Evolutionary conservation across 176 grass and related monocot genomes (phyloP).

Genomic region (Microstegium vimineum): DNA sequence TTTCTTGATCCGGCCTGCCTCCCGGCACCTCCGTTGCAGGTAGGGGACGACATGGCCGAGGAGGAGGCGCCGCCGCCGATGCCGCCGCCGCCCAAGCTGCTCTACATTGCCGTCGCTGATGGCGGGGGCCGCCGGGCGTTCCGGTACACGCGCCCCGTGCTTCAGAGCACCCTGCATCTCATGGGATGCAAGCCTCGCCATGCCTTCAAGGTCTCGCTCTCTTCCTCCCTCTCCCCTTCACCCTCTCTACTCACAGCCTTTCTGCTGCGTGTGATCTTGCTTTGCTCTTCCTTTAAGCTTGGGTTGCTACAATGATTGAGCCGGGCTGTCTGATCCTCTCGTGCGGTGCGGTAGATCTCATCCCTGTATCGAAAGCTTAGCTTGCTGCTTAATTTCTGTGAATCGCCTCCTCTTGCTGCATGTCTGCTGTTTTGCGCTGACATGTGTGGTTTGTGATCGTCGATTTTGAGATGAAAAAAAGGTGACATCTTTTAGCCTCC

Average conservation of each 20-base stretch:
- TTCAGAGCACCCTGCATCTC: slow-evolving; percentile 95
- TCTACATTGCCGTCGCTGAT: slow-evolving; percentile 84
- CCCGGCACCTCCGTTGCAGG: not conserved
- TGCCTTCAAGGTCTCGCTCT: slow-evolving; percentile 79
- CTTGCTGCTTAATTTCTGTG: not conserved
- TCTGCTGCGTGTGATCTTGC: not conserved
- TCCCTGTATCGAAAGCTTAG: not conserved
- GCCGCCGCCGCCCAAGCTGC: slow-evolving; percentile 46
- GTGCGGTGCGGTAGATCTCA: not conserved
- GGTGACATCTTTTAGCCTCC: not conserved
- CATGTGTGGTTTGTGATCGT: not conserved
- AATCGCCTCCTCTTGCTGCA: not conserved
- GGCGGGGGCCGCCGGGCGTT: slow-evolving; percentile 44
- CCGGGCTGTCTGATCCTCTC: not conserved
- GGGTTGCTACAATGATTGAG: not conserved
- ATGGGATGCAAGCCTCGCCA: slow-evolving; percentile 99
- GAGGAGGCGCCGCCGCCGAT: not conserved
- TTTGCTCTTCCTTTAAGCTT: not conserved
- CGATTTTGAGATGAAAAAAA: slow-evolving; percentile 19
- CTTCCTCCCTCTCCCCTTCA: too few relatives aligned
- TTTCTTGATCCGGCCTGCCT: slow-evolving; percentile 11
- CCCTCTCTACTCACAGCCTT: not conserved
- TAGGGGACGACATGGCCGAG: slow-evolving; percentile 32
- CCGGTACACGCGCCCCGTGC: slow-evolving; percentile 76
- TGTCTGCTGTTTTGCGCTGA: not conserved